Evolutionary conservation across 306 rosid genomes (phyloP).

Genomic region (Malus asiatica): DNA sequence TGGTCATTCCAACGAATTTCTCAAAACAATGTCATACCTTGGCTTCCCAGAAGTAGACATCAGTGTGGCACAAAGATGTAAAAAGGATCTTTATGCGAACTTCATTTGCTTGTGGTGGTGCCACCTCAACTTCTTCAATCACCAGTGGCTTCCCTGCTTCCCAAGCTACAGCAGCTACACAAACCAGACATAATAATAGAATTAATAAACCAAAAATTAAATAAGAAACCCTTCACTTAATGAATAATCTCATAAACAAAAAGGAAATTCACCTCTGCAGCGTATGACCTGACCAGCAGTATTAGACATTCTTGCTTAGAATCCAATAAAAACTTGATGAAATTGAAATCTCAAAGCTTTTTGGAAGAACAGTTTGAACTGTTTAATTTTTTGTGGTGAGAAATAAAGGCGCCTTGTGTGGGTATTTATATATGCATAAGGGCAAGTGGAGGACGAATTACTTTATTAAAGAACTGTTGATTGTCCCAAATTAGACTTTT

Average conservation of each 20-base stretch:
- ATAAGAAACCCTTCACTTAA: background rate
- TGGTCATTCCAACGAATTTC: background rate
- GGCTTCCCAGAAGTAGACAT: constrained; percentile 35
- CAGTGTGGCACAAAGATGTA: constrained; percentile 28
- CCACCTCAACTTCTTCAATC: constrained; percentile 31
- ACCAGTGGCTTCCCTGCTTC: constrained; percentile 34
- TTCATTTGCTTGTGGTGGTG: constrained; percentile 28
- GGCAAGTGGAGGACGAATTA: background rate
- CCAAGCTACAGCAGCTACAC: constrained; percentile 33
- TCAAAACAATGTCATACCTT: constrained; percentile 3
- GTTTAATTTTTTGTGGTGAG: background rate
- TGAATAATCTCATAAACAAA: background rate
- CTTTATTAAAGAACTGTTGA: background rate
- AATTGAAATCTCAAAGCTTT: background rate
- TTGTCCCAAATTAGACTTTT: background rate
- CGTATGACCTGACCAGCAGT: constrained; percentile 28
- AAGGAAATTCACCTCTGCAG: constrained; percentile 20
- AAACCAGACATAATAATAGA: background rate
- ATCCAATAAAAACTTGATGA: background rate
- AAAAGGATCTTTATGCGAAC: constrained; percentile 30
- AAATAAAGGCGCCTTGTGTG: background rate
- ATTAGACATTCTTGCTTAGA: constrained; percentile 7
- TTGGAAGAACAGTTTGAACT: background rate
- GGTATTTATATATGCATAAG: background rate
- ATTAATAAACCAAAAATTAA: background rate